phyloP scores from a whole-genome alignment of 1,284 basidiomycete species.

The Cryptococcus jaspeensis region DNA sequence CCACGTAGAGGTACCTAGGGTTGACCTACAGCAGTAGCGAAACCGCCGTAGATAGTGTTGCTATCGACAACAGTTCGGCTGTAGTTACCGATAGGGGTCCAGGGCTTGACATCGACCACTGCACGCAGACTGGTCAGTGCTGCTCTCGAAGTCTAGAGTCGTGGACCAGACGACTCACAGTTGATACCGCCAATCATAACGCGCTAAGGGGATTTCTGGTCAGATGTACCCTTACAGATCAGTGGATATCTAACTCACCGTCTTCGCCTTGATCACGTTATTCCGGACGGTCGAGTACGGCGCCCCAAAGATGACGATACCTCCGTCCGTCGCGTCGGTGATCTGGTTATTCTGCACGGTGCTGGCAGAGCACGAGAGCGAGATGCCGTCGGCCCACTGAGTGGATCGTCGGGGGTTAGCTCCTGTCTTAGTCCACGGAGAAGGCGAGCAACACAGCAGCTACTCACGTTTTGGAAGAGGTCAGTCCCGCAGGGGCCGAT shows the following conservation, averaged over 20 bases:
- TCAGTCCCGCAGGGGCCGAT: constrained; percentile 56
- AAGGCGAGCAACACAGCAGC: background rate
- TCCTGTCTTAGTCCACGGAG: background rate
- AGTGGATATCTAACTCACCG: constrained; percentile 27
- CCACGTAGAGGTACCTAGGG: background rate
- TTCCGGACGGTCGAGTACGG: constrained; percentile 71
- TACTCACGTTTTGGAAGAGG: constrained; percentile 34
- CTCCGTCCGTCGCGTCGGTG: constrained; percentile 63
- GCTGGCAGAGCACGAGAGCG: constrained; percentile 67
- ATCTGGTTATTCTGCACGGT: constrained; percentile 70
- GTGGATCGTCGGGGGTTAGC: too few species aligned
- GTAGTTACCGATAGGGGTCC: constrained; percentile 63
- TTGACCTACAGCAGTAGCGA: constrained; percentile 26
- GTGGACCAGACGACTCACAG: constrained; percentile 25
- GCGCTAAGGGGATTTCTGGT: constrained; percentile 28
- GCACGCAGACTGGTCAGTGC: background rate
- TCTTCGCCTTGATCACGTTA: constrained; percentile 70
- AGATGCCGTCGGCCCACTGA: constrained; percentile 80
- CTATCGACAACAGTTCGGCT: constrained; percentile 65
- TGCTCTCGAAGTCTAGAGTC: background rate
- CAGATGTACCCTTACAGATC: background rate
- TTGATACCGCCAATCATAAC: constrained; percentile 72
- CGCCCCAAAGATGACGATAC: constrained; percentile 78
- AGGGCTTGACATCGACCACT: constrained; percentile 74
- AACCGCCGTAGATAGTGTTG: constrained; percentile 60